Evolutionary conservation across 306 rosid genomes (phyloP).

Genomic region (Styphnolobium japonicum): DNA sequence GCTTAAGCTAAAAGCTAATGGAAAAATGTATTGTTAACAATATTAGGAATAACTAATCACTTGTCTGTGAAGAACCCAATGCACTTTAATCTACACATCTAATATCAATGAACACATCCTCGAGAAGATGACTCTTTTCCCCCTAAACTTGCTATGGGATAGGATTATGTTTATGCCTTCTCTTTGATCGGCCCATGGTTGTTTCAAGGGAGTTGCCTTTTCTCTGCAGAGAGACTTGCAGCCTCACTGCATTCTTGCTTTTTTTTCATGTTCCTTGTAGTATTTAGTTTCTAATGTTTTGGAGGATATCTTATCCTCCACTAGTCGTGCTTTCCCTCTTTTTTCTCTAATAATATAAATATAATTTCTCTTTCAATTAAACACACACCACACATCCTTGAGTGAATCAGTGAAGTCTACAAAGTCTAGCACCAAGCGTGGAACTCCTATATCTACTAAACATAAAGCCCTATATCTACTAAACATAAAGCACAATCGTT

Average conservation of each 20-base stretch:
- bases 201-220: background rate
- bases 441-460: constrained; percentile 11
- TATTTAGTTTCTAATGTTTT: background rate
- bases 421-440: background rate
- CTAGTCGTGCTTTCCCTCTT: background rate
- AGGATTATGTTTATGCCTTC: background rate
- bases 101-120: background rate
- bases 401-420: background rate
- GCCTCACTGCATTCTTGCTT: background rate
- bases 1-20: background rate
- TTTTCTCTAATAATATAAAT: too few species aligned
- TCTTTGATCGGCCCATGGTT: background rate
- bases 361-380: too few species aligned
- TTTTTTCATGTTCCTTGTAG: background rate
- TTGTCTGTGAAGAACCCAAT: background rate
- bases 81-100: background rate
- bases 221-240: background rate
- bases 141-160: background rate
- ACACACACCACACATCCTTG: background rate
- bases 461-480: constrained; percentile 13
- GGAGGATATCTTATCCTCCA: background rate
- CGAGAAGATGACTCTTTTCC: background rate
- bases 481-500: constrained; percentile 18
- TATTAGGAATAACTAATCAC: background rate
- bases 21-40: background rate